phyloP scores from a whole-genome alignment of 2,329 filamentous ascomycete species.

The Akanthomyces lecanii region DNA sequence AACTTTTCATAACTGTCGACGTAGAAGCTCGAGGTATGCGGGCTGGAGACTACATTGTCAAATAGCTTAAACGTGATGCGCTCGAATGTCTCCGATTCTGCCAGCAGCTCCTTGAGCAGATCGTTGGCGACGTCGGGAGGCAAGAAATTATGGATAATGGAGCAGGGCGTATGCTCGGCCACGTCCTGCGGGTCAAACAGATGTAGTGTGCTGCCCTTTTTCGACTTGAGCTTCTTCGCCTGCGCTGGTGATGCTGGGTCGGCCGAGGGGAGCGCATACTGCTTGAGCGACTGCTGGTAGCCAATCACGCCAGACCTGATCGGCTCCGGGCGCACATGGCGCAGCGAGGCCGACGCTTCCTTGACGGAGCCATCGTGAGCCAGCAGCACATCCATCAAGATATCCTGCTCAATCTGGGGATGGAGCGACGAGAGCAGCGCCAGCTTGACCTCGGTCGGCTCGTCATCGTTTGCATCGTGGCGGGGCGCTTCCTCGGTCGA shows the following conservation, averaged over 20 bases:
- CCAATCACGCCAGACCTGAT: constrained; percentile 42
- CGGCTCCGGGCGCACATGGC: constrained; percentile 20
- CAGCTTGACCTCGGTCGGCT: constrained; percentile 86
- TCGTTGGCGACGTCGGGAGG: constrained; percentile 65
- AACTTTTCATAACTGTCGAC: constrained; percentile 70
- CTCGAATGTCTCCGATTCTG: constrained; percentile 67
- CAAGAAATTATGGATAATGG: constrained; percentile 88
- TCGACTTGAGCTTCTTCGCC: constrained; percentile 56
- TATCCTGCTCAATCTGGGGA: constrained; percentile 57
- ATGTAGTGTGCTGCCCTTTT: constrained; percentile 77
- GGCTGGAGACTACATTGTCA: constrained; percentile 78
- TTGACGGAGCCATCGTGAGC: constrained; percentile 73
- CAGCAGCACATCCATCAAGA: constrained; percentile 73
- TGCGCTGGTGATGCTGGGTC: constrained; percentile 18
- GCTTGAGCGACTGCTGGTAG: constrained; percentile 60
- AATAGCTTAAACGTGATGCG: constrained; percentile 79
- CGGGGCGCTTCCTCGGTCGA: constrained; percentile 27
- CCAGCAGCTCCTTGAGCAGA: constrained; percentile 70
- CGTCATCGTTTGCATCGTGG: constrained; percentile 48
- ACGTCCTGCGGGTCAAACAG: constrained; percentile 80
- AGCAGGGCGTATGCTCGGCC: constrained; percentile 79
- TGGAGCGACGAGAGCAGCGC: constrained; percentile 77
- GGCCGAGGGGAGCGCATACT: constrained; percentile 36
- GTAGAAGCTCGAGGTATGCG: constrained; percentile 80
- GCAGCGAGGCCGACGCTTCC: constrained; percentile 56